A percentile compares a stretch with the other conserved stretches of the same genome.
Evolutionary conservation across 805 yeast genomes (phyloP).

Genomic region (Candida silvatica): DNA sequence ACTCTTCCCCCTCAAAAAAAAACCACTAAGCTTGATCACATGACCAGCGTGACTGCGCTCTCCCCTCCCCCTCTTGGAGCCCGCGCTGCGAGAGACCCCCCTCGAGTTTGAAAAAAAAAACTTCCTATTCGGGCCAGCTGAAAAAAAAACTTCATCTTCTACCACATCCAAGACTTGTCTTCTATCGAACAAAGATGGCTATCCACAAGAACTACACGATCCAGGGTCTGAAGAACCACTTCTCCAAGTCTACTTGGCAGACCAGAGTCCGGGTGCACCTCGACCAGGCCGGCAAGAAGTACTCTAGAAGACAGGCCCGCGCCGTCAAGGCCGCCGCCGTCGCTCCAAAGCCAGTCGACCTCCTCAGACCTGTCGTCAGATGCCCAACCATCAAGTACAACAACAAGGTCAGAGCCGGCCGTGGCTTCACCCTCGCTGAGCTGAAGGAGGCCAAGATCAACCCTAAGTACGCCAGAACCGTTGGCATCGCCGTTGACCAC

Average conservation of each 20-base stretch:
- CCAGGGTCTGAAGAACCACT: slow-evolving; percentile 83
- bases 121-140: too few species aligned
- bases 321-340: slow-evolving; percentile 85
- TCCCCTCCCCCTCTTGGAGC: too few species aligned
- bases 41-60: too few species aligned
- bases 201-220: slow-evolving; percentile 98
- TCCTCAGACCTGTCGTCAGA: slow-evolving; percentile 95
- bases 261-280: slow-evolving; percentile 99
- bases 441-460: slow-evolving; percentile 95
- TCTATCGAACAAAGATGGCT: slow-evolving; percentile 66
- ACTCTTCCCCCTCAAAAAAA: too few species aligned
- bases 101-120: too few species aligned
- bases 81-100: too few species aligned
- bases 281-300: slow-evolving; percentile 99
- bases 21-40: too few species aligned
- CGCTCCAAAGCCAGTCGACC: slow-evolving; percentile 97
- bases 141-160: too few species aligned
- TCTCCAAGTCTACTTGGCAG: slow-evolving; percentile 99
- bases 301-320: slow-evolving; percentile 92
- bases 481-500: slow-evolving; percentile 99
- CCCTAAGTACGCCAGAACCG: slow-evolving; percentile 93
- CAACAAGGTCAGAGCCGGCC: slow-evolving; percentile 99
- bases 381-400: slow-evolving; percentile 98
- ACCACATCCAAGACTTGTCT: too few species aligned
- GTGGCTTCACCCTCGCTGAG: slow-evolving; percentile 98